Base-by-base conservation (phyloP, 345 rosid species). In the Euphorbia peplus region DNA sequence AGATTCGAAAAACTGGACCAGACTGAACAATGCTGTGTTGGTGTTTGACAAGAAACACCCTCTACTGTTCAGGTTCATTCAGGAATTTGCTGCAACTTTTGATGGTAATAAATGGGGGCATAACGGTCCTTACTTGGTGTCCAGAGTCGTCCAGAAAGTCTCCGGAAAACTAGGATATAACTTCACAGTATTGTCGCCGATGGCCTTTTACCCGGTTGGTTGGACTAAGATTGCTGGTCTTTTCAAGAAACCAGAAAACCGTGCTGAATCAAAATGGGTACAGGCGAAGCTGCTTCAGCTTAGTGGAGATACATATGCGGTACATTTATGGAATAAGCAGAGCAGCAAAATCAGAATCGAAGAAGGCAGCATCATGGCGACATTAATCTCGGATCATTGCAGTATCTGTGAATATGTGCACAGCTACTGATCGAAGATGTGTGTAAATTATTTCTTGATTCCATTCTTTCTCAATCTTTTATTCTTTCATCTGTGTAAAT, bases 71-170 rank as follows among this genome's bases (percentile, higher is more conserved):
- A 75, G 74, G 48, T 93, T 93, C 72, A 85, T 93, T 0, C 79
- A 85, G 55, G 98, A 93, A 76, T 89, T 89, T 68, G 89, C 90
- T 24, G 52, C 76, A 6, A 89, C 87, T 21, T 93, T 90, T 57
- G 86, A 90, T 58, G 97, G 93, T 9, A 86, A 78, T 56, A 90
- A 72, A 77, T 93, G 98, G 96, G 97, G 97, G 7, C 84, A 93
- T 48, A 90, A 90, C 32, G 98, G 98, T 0, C 98, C 98, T 0
- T 87, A 89, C 55, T 54, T 93, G 81, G 88, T 90, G 18, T 87
- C 87, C 7, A 83, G 98, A 67, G 90, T 89, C 4, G 85, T 74
- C 7, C 32, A 64, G 60, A 85, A 77, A 77, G 77, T 77, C 9
- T 67, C 73, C 50, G 85, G 72, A 60, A 77, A 69, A 15, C 71